Base-by-base conservation (phyloP, 192 early-diverging fungal species). In the Cladochytrium replicatum region DNA sequence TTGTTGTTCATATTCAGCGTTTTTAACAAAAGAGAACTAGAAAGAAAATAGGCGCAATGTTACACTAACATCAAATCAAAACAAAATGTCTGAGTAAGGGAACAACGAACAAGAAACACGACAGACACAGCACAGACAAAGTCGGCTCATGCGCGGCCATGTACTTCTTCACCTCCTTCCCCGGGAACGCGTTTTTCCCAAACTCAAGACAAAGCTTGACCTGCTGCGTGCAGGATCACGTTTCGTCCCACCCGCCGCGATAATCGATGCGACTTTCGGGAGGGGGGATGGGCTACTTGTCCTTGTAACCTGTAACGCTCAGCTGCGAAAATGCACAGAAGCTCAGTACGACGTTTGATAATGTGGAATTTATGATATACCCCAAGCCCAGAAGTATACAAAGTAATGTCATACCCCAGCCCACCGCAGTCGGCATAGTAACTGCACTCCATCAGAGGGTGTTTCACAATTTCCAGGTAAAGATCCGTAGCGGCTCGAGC, bases 341-440 rank as follows among this genome's bases (percentile, higher is more conserved):
- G 49, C 38, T 31, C 27, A 51, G 1, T 15, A 44, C 6, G 0
- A 21, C n/a, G 0, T 1, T 51, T 1, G 49, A 1, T 8, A 44
- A 1, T 23, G 2, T 51, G 39, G n/a, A 11, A 9, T 8, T 7
- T 17, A 21, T 22, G n/a, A 34, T 49, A 4, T 23, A 67, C 44
- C 52, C 61, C 59, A 28, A 67, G 52, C 17, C 72, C 72, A 41
- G 91, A 83, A 11, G 78, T 61, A 30, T 68, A 72, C 50, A 79
- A 78, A 43, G 81, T 74, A 49, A 91, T 66, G 27, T 71, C 73
- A 43, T 87, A 95, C 48, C 67, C 71, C 34, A 96, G 58, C 2
- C 90, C 95, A 3, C 91, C 89, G 1, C 90, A 74, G 55, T 85
- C 80, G 6, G 93, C 95, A 54, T 88, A 86, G 60, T 98, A 96